Evolutionary conservation across 225 moss, liverwort and hornwort genomes (phyloP).

Genomic region (Physcomitrellopsis africana): DNA sequence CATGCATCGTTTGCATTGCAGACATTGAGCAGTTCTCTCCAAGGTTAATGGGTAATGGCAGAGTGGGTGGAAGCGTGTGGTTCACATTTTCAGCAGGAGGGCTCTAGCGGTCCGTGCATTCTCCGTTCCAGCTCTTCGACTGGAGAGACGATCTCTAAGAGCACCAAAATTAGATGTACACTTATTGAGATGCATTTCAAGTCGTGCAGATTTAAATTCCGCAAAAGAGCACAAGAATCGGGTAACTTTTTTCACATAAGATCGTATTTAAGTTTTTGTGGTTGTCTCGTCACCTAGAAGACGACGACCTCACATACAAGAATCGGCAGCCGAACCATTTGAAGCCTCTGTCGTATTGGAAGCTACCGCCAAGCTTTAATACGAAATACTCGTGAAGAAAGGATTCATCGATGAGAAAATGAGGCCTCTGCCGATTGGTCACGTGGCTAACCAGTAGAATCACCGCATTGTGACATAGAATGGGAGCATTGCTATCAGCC

Average conservation of each 20-base stretch:
- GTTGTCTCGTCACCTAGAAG: background rate
- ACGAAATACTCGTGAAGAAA: too few species aligned
- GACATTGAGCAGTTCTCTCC: background rate
- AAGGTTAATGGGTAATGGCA: background rate
- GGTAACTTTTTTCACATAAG: background rate
- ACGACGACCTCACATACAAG: too few species aligned
- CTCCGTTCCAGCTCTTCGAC: constrained; percentile 25
- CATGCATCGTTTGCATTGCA: background rate
- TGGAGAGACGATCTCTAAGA: constrained; percentile 21
- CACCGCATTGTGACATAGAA: too few species aligned
- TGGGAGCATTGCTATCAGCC: too few species aligned
- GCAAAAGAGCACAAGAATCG: too few species aligned
- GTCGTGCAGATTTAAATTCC: background rate
- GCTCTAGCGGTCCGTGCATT: constrained; percentile 25
- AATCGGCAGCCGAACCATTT: too few species aligned
- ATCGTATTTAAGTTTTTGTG: too few species aligned
- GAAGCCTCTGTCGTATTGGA: too few species aligned
- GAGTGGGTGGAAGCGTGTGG: constrained; percentile 12
- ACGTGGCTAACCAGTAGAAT: too few species aligned
- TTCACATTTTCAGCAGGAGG: constrained; percentile 6
- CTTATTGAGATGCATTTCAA: background rate
- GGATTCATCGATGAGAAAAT: too few species aligned
- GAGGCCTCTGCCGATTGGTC: too few species aligned
- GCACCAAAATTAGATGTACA: constrained; percentile 29
- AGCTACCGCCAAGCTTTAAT: too few species aligned